Evolutionary conservation across 1,139 yeast species (phyloP).

Genomic region (Magnusiomyces paraingens): DNA sequence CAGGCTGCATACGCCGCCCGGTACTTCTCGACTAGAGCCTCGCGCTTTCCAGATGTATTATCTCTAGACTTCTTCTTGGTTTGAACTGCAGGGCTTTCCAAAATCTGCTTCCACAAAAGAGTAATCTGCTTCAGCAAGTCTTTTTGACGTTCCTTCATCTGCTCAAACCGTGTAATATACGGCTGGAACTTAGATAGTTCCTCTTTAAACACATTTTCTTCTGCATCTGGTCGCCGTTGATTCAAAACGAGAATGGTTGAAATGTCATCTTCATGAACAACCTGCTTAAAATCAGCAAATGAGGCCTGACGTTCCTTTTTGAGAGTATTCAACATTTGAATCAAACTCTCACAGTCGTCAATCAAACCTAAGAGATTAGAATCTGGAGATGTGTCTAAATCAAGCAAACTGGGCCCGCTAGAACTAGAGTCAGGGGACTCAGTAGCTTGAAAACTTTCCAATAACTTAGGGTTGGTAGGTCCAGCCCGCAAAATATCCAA

Average conservation of each 20-base stretch:
- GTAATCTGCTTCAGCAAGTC: slow-evolving; percentile 52
- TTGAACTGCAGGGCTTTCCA: slow-evolving; percentile 39
- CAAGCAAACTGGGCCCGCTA: slow-evolving; percentile 43
- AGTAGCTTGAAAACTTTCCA: slow-evolving; percentile 23
- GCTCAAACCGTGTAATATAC: slow-evolving; percentile 58
- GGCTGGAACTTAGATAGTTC: slow-evolving; percentile 77
- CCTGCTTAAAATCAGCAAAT: slow-evolving; percentile 58
- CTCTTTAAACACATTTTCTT: slow-evolving; percentile 55
- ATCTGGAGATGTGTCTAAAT: slow-evolving; percentile 47
- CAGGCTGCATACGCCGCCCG: slow-evolving; percentile 47
- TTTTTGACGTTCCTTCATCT: slow-evolving; percentile 59
- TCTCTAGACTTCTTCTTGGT: slow-evolving; percentile 34
- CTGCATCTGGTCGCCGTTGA: slow-evolving; percentile 48
- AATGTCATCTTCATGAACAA: slow-evolving; percentile 78
- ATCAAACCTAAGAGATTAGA: slow-evolving; percentile 41
- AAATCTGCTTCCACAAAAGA: slow-evolving; percentile 49
- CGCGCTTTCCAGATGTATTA: slow-evolving; percentile 36
- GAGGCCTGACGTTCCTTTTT: slow-evolving; percentile 56
- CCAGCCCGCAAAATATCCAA: slow-evolving; percentile 34
- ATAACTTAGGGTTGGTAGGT: slow-evolving; percentile 28
- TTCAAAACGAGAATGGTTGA: slow-evolving; percentile 69
- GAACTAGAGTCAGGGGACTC: slow-evolving; percentile 18
- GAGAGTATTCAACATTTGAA: slow-evolving; percentile 41
- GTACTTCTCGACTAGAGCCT: slow-evolving; percentile 42
- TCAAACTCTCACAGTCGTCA: slow-evolving; percentile 40